A percentile compares a stretch with the other conserved stretches of the same genome.
Evolutionary conservation across 2,329 filamentous ascomycete species (phyloP).

Genomic region (Tetracladium maxilliforme): DNA sequence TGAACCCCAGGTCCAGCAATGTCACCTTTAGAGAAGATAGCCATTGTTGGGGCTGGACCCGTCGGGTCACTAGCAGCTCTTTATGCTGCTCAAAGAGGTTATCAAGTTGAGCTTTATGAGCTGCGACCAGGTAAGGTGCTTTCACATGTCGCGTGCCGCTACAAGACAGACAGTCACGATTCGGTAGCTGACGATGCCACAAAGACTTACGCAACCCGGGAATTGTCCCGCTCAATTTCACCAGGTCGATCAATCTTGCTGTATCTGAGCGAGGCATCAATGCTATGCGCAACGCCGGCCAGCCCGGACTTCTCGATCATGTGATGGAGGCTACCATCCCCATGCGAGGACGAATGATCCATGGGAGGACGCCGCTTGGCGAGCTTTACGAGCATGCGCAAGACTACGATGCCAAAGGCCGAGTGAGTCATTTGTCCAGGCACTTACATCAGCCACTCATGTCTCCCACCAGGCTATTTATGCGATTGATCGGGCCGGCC

Average conservation of each 20-base stretch:
- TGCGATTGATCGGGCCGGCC: constrained; percentile 68
- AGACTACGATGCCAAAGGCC: constrained; percentile 76
- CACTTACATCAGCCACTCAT: background rate
- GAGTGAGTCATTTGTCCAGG: constrained; percentile 35
- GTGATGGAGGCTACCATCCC: constrained; percentile 72
- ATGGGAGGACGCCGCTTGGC: constrained; percentile 51
- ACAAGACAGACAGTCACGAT: background rate
- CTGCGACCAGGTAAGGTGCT: constrained; percentile 59
- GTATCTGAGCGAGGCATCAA: constrained; percentile 89
- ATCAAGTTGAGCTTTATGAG: constrained; percentile 90
- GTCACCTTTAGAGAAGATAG: too few species aligned
- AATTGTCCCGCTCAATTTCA: constrained; percentile 83
- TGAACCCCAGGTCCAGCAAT: too few species aligned
- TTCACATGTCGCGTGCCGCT: background rate
- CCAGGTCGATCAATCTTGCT: constrained; percentile 95
- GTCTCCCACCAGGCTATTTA: constrained; percentile 51
- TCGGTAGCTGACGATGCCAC: constrained; percentile 3
- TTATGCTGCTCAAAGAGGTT: constrained; percentile 78
- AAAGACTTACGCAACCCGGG: constrained; percentile 74
- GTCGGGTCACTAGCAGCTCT: constrained; percentile 85
- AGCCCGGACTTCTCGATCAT: constrained; percentile 52
- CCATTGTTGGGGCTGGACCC: constrained; percentile 83
- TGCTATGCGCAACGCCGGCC: constrained; percentile 59
- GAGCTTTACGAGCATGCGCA: constrained; percentile 66
- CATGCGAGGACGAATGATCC: constrained; percentile 95